Evolutionary conservation across 805 yeast species (phyloP).

Genomic region (Starmera caribaea): DNA sequence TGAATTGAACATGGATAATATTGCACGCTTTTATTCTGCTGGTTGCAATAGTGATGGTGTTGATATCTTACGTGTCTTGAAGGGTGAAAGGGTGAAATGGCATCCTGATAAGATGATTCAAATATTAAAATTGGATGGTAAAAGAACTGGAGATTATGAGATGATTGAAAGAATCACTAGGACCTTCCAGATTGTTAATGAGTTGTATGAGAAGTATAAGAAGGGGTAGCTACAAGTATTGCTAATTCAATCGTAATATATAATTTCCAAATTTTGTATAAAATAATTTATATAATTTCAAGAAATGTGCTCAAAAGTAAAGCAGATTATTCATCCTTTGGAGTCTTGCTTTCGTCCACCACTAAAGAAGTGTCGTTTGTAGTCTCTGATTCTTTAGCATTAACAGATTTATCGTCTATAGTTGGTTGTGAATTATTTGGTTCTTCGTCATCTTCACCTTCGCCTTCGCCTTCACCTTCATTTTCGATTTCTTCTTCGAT

Average conservation of each 20-base stretch:
- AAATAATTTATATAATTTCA: too few relatives aligned
- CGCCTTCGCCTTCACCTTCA: slow-evolving; percentile 2
- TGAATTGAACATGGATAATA: slow-evolving; percentile 11
- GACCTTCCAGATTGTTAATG: slow-evolving; percentile 34
- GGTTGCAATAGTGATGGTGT: slow-evolving; percentile 2
- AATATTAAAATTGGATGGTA: slow-evolving; percentile 12
- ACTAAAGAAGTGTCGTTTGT: slow-evolving; percentile 2
- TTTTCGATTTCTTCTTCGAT: slow-evolving; percentile 8
- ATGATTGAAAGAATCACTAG: slow-evolving; percentile 23
- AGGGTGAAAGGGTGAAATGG: slow-evolving; percentile 52
- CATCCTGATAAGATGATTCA: slow-evolving; percentile 58
- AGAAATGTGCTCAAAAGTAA: too few relatives aligned
- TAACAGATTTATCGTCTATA: slow-evolving; percentile 6
- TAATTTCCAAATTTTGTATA: too few relatives aligned
- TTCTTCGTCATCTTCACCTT: slow-evolving; percentile 9
- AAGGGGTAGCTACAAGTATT: too few relatives aligned
- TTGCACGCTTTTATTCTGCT: slow-evolving; percentile 10
- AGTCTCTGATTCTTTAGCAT: slow-evolving; percentile 6
- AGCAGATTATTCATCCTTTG: slow-evolving; percentile 12
- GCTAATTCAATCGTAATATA: too few relatives aligned
- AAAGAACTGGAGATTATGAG: slow-evolving; percentile 2
- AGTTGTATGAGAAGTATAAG: slow-evolving; percentile 21
- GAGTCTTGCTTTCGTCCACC: slow-evolving; percentile 15
- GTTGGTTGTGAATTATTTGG: slow-evolving; percentile 6
- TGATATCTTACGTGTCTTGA: slow-evolving; percentile 16